Conservation (phyloP, 129 eudicot genomes). For the Smallanthus sonchifolius region DNA sequence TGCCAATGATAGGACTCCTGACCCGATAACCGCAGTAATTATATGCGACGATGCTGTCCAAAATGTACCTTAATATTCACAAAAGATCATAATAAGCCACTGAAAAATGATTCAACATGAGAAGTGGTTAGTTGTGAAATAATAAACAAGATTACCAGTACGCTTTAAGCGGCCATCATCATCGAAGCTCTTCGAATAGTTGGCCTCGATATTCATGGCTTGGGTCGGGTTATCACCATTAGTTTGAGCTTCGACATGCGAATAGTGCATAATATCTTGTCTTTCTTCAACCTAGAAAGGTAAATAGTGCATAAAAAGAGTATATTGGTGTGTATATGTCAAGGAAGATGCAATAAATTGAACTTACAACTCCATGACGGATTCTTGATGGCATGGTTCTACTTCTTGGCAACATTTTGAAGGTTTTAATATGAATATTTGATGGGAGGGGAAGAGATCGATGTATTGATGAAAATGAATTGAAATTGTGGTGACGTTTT, state of each 20-base stretch:
- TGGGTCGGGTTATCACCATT: conserved; percentile 22
- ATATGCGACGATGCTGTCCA: conserved; percentile 67
- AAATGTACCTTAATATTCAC: conserved; percentile 40
- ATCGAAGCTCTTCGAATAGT: conserved; percentile 59
- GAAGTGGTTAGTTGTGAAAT: not conserved
- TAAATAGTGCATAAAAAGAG: not conserved
- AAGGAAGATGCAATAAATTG: not conserved
- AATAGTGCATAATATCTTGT: conserved; percentile 47
- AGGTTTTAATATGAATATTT: conserved; percentile 1
- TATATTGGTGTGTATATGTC: not conserved
- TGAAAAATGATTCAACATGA: not conserved
- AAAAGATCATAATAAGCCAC: not conserved
- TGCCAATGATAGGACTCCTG: conserved; percentile 75
- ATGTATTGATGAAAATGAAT: not conserved
- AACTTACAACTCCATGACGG: conserved; percentile 46
- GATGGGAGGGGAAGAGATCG: not conserved
- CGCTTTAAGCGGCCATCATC: conserved; percentile 69
- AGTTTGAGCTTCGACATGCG: conserved; percentile 49
- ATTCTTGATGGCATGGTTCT: conserved; percentile 66
- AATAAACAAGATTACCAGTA: conserved; percentile 35
- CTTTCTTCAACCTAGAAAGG: conserved; percentile 43
- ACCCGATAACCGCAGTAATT: conserved; percentile 74
- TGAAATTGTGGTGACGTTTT: not conserved
- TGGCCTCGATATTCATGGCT: conserved; percentile 39
- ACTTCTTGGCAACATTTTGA: conserved; percentile 60